These are phyloP conservation scores for Antrodiella citrinella DNA, from an alignment of 768 basidiomycete genomes.

Conservation along the genomic window DNA sequence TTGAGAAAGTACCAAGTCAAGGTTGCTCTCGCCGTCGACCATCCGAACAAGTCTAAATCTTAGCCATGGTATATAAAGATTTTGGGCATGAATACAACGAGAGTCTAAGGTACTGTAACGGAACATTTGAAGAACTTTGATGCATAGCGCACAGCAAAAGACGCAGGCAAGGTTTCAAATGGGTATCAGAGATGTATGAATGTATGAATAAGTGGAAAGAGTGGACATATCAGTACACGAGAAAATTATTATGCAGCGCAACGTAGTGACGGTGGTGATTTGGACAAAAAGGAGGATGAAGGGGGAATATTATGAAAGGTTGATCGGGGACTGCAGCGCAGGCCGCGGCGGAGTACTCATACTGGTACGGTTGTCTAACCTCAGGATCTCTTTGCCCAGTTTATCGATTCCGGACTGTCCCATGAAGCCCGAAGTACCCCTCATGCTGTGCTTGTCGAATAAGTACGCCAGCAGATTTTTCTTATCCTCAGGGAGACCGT, in stretches of 20 bases:
- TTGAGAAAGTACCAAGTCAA: too few relatives aligned
- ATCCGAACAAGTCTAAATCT: too few relatives aligned
- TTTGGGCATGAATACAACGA: too few relatives aligned
- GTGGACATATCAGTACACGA: not conserved
- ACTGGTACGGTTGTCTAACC: slow-evolving; percentile 72
- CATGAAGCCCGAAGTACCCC: slow-evolving; percentile 30
- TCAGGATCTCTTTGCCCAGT: slow-evolving; percentile 72
- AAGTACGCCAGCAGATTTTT: slow-evolving; percentile 85
- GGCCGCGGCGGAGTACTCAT: slow-evolving; percentile 48
- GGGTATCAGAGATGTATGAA: not conserved
- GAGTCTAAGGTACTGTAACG: too few relatives aligned
- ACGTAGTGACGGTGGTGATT: too few relatives aligned
- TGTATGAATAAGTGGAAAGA: too few relatives aligned
- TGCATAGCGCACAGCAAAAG: not conserved
- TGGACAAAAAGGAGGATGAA: not conserved
- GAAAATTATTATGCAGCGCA: too few relatives aligned
- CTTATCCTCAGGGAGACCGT: slow-evolving; percentile 82
- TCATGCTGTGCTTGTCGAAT: slow-evolving; percentile 79
- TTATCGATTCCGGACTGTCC: slow-evolving; percentile 52
- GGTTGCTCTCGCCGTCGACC: too few relatives aligned
- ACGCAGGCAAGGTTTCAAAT: not conserved
- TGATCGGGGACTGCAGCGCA: slow-evolving; percentile 1
- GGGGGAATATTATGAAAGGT: not conserved
- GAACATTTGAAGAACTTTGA: too few relatives aligned
- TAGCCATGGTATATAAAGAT: too few relatives aligned